Percentiles rank a stretch among this genome's conserved stretches.
phyloP scores from a whole-genome alignment of 495 filamentous ascomycete species.

The Penicillium cosmopolitanum region DNA sequence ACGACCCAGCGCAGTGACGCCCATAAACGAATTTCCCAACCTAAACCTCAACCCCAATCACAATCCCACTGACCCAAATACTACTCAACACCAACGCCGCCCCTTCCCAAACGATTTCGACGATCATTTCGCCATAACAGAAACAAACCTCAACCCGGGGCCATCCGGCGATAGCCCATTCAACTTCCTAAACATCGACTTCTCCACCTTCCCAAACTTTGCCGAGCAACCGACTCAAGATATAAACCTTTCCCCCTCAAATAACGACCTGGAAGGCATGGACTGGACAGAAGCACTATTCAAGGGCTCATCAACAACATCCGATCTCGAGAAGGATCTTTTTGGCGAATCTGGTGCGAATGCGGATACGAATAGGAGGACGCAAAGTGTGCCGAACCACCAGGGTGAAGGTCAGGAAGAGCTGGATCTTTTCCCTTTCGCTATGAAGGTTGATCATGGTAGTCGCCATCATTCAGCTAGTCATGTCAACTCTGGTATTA shows the following conservation, averaged over 20 bases:
- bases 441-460: constrained; percentile 18
- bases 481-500: constrained; percentile 30
- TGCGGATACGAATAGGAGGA: background rate
- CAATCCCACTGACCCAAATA: constrained; percentile 4
- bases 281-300: constrained; percentile 46
- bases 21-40: background rate
- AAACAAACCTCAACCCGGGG: constrained; percentile 8
- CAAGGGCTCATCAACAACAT: constrained; percentile 25
- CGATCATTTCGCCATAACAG: constrained; percentile 26
- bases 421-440: constrained; percentile 36
- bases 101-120: constrained; percentile 34
- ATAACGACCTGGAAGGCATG: constrained; percentile 26
- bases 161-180: constrained; percentile 22
- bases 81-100: constrained; percentile 11
- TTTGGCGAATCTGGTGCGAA: background rate
- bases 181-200: constrained; percentile 31
- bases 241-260: constrained; percentile 16
- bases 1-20: background rate
- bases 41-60: constrained; percentile 5
- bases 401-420: constrained; percentile 11
- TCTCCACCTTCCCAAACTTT: constrained; percentile 32
- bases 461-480: constrained; percentile 14
- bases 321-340: constrained; percentile 6
- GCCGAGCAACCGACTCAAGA: constrained; percentile 9
- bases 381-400: constrained; percentile 12